These are phyloP conservation scores for Pisolithus marmoratus DNA, from an alignment of 768 basidiomycete species.

Conservation along the genomic window DNA sequence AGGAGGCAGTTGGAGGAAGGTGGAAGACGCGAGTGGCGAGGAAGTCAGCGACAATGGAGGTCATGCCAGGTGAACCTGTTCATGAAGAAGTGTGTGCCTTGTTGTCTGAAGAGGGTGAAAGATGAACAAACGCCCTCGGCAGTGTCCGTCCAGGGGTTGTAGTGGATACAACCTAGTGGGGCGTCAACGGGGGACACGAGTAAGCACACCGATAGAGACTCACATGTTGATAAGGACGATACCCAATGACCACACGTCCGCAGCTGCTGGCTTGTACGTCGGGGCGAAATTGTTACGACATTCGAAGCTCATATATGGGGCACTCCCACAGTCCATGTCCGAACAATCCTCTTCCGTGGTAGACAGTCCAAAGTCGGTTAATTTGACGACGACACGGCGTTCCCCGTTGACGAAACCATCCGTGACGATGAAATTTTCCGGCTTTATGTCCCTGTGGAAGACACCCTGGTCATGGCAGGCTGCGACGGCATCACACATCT, in stretches of 20 bases:
- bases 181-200: conserved; percentile 2
- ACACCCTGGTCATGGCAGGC: conserved; percentile 88
- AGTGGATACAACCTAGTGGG: conserved; percentile 83
- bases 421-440: conserved; percentile 96
- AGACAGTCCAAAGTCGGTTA: conserved; percentile 94
- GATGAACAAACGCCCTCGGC: conserved; percentile 72
- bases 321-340: conserved; percentile 98
- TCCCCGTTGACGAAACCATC: conserved; percentile 68
- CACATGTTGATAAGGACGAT: conserved; percentile 99
- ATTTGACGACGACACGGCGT: conserved; percentile 90
- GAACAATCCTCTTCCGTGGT: conserved; percentile 84
- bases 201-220: conserved; percentile 20
- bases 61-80: conserved; percentile 89
- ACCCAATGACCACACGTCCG: conserved; percentile 98
- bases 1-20: conserved; percentile 52
- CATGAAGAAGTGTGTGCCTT: conserved; percentile 84
- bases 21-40: conserved; percentile 83
- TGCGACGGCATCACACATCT: conserved; percentile 98
- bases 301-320: conserved; percentile 99
- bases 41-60: conserved; percentile 77
- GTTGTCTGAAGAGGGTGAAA: conserved; percentile 73
- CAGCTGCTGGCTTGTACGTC: conserved; percentile 88
- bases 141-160: conserved; percentile 97
- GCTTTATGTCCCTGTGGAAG: conserved; percentile 97
- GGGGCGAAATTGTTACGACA: conserved; percentile 97